These are phyloP conservation scores for Massarina eburnea DNA, from an alignment of 2,329 filamentous ascomycete genomes.

Conservation along the genomic window DNA sequence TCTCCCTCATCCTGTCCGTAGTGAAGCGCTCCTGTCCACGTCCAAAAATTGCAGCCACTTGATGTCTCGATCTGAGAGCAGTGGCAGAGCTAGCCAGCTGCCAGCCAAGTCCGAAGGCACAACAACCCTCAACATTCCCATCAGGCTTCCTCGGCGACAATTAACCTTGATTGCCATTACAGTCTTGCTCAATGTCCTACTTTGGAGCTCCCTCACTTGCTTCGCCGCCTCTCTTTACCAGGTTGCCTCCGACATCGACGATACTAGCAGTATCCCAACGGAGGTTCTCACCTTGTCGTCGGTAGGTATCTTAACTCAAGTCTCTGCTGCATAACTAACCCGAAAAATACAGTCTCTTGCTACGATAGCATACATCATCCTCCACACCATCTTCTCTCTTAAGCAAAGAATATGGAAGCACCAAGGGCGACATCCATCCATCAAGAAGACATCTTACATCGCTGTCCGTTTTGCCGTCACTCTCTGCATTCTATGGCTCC, in stretches of 20 bases:
- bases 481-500: conserved; percentile 39
- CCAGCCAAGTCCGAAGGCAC: conserved; percentile 15
- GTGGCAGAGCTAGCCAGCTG: conserved; percentile 23
- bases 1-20: conserved; percentile 6
- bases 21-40: neutral
- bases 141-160: conserved; percentile 29
- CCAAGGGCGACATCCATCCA: conserved; percentile 21
- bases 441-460: conserved; percentile 35
- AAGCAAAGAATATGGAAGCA: conserved; percentile 35
- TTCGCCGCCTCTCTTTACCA: conserved; percentile 31
- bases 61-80: conserved; percentile 24
- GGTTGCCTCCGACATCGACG: conserved; percentile 28
- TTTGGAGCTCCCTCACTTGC: conserved; percentile 37
- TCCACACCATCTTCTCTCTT: conserved; percentile 39
- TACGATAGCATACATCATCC: conserved; percentile 35
- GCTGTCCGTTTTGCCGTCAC: conserved; percentile 35
- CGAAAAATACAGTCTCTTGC: conserved; percentile 29
- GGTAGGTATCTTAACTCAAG: conserved; percentile 19
- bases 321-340: conserved; percentile 4
- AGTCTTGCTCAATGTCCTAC: conserved; percentile 34
- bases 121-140: conserved; percentile 11
- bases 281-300: conserved; percentile 36
- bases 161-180: conserved; percentile 38
- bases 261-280: conserved; percentile 31
- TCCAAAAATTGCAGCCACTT: conserved; percentile 11